Base-by-base conservation (phyloP, 2,329 filamentous ascomycete species). In the Aspergillus aculeatinus region DNA sequence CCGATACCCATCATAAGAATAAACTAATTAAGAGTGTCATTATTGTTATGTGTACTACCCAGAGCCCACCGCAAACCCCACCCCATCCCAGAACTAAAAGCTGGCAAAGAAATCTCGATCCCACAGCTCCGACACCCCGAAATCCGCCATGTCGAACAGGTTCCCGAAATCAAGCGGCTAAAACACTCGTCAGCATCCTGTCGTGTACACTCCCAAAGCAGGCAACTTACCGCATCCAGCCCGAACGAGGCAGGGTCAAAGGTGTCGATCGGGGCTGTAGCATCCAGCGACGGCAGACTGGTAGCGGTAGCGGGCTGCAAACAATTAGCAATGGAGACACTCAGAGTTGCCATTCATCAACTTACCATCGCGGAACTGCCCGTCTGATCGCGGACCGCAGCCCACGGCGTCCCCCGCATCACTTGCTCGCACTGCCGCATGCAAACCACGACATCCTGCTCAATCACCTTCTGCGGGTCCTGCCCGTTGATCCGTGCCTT, bases 401-500 rank as follows among this genome's bases (percentile, higher is more conserved):
- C 44, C 60, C 67, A 70, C 5, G 68, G 60, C 12, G 62, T 51
- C 5, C 71, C 70, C 29, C 61, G 60, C 51, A 74, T 62, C 10
- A 71, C 48, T 23, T 60, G 65, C 11, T 67, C 65, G 52, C 67
- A 69, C 5, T 69, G 55, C 51, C 64, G 65, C 23, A 74, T 65
- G 9, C 63, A 60, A 29, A 61, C 63, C 29, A 61, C 63, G 2
- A 67, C 69, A 3, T 60, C 58, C 31, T 64, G 55, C 25, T 72
- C 70, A n/a, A 74, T 63, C 27, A 64, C 65, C 4, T 53, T 51
- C 35, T 66, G 33, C 0, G 70, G 67, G 49, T 74, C 70, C 14
- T 74, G 70, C 1, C 70, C 70, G 44, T 67, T 69, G 19, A 74
- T 59, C 5, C 70, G 70, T 12, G 72, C 72, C 39, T 72, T 72